Conservation (phyloP, 805 yeast species). For the Candida oleophila region DNA sequence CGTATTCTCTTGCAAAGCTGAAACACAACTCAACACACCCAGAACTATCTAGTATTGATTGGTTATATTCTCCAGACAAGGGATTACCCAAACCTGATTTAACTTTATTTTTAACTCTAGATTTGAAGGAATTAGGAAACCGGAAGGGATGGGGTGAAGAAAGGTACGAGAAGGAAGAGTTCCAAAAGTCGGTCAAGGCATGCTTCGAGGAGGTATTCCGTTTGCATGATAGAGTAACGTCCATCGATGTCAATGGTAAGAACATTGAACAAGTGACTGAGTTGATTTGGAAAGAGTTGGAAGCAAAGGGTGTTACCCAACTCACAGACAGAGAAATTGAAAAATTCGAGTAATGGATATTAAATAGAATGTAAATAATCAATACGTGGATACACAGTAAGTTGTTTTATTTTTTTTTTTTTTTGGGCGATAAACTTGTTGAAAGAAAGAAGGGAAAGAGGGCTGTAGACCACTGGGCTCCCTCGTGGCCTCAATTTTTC, state of each 20-base stretch:
- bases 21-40: constrained; percentile 7
- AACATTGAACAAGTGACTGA: constrained; percentile 54
- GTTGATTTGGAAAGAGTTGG: constrained; percentile 41
- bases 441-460: too few relatives aligned
- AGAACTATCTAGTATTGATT: constrained; percentile 47
- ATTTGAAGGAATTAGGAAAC: constrained; percentile 38
- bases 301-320: constrained; percentile 7
- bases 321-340: constrained; percentile 13
- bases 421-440: too few relatives aligned
- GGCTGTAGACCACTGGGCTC: too few relatives aligned
- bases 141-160: constrained; percentile 94
- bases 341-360: neutral
- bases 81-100: constrained; percentile 89
- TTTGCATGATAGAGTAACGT: constrained; percentile 19
- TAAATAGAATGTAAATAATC: neutral
- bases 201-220: constrained; percentile 52
- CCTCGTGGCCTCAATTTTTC: too few relatives aligned
- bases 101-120: constrained; percentile 70
- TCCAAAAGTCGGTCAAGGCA: constrained; percentile 69
- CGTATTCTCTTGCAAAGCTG: constrained; percentile 85
- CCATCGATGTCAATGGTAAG: constrained; percentile 60
- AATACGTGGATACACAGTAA: too few relatives aligned
- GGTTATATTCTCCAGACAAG: constrained; percentile 81
- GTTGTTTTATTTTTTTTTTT: too few relatives aligned
- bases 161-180: constrained; percentile 73